Percentiles rank a stretch among this genome's conserved stretches.
Conservation (phyloP, 179 eudicot genomes). For the Beta corolliflora region DNA sequence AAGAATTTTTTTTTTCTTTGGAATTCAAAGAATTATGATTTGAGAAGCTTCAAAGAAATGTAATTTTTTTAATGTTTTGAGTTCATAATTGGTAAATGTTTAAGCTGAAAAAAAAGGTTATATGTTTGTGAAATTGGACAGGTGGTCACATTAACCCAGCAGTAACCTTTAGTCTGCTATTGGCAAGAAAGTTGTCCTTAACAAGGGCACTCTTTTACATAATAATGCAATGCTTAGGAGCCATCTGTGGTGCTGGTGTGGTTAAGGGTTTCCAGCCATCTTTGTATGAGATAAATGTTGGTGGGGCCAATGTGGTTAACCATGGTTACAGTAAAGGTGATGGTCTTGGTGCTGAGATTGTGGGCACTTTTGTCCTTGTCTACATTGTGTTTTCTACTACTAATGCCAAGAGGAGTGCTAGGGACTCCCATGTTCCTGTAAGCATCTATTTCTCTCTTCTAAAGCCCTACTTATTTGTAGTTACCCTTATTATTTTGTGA, state of each 20-base stretch:
- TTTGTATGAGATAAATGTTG: slow-evolving; percentile 34
- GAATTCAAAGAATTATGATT: no score
- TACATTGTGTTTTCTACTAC: slow-evolving; percentile 60
- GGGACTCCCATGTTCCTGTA: slow-evolving; percentile 62
- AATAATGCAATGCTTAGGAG: slow-evolving; percentile 50
- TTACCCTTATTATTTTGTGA: no score
- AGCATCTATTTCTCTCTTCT: background rate
- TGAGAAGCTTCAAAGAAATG: no score
- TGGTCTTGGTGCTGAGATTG: slow-evolving; percentile 59
- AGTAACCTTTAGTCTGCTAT: slow-evolving; percentile 43
- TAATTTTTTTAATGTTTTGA: background rate
- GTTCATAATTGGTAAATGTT: background rate
- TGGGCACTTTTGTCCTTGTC: slow-evolving; percentile 53
- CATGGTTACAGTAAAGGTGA: slow-evolving; percentile 53
- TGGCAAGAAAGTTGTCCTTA: slow-evolving; percentile 48
- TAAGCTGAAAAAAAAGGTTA: background rate
- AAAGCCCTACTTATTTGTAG: no score
- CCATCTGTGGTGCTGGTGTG: slow-evolving; percentile 58
- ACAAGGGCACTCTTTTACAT: slow-evolving; percentile 52
- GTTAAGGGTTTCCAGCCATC: slow-evolving; percentile 52
- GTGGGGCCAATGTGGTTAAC: slow-evolving; percentile 46
- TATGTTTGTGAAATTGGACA: slow-evolving; percentile 6
- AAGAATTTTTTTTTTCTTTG: no score
- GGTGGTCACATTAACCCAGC: slow-evolving; percentile 51
- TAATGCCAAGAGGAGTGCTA: slow-evolving; percentile 52